These are phyloP conservation scores for Bipolaris oryzae DNA, from an alignment of 2,329 filamentous ascomycete genomes.

Conservation along the genomic window DNA sequence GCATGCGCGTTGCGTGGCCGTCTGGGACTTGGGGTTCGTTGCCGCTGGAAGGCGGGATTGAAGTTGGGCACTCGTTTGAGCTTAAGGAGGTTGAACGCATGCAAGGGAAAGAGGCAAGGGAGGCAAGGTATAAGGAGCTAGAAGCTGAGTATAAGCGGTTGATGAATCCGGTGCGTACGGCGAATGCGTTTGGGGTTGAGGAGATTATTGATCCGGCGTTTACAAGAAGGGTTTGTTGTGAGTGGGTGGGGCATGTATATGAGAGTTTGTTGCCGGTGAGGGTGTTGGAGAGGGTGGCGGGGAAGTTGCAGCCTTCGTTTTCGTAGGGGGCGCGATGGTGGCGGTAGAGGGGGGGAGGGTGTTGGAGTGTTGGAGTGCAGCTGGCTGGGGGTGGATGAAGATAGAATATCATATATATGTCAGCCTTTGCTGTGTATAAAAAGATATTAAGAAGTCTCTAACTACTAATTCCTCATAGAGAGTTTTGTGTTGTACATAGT, in stretches of 20 bases:
- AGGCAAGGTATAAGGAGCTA: conserved; percentile 61
- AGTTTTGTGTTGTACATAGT: too few relatives aligned
- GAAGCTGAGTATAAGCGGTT: conserved; percentile 65
- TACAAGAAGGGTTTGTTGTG: conserved; percentile 61
- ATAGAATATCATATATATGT: neutral
- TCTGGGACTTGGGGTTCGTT: conserved; percentile 67
- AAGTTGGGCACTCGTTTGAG: conserved; percentile 67
- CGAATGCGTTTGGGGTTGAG: conserved; percentile 67
- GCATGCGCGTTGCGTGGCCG: conserved; percentile 68
- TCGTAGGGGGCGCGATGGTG: conserved; percentile 11
- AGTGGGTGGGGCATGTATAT: conserved; percentile 64
- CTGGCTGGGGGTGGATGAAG: neutral
- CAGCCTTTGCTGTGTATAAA: too few relatives aligned
- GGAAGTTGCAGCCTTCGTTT: conserved; percentile 46
- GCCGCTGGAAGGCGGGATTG: conserved; percentile 68
- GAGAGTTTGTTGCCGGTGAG: conserved; percentile 58
- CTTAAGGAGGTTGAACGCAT: conserved; percentile 61
- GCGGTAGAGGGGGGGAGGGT: neutral
- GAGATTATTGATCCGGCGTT: conserved; percentile 69
- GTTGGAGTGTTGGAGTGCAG: neutral
- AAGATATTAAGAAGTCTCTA: too few relatives aligned
- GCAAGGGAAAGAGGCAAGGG: conserved; percentile 55
- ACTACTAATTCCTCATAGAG: too few relatives aligned
- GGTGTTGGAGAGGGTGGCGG: conserved; percentile 51
- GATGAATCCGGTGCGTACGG: conserved; percentile 69